A percentile compares a stretch with the other conserved stretches of the same genome.
These are phyloP conservation scores for Umbelopsis sp. DNA, from an alignment of 192 early-diverging fungal genomes.

Conservation along the genomic window DNA sequence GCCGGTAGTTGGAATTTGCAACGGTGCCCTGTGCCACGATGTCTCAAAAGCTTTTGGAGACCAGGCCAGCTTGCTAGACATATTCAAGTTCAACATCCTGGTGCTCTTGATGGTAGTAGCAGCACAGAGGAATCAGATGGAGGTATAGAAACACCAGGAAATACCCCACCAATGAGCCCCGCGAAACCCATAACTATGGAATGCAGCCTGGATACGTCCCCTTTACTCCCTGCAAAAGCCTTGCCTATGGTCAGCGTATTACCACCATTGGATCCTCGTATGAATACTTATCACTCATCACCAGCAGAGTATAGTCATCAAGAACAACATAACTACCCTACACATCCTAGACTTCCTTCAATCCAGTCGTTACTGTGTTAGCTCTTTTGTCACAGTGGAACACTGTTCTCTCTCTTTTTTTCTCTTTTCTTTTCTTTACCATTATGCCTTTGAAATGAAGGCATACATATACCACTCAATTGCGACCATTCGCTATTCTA, in stretches of 20 bases:
- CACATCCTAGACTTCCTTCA: slow-evolving; percentile 8
- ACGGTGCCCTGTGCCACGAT: slow-evolving; percentile 32
- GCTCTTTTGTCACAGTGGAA: neutral
- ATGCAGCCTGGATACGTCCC: slow-evolving; percentile 9
- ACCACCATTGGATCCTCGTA: slow-evolving; percentile 4
- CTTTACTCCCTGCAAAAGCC: neutral
- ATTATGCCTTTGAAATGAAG: neutral
- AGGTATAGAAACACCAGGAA: neutral
- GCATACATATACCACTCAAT: neutral
- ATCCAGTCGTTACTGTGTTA: neutral
- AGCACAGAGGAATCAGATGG: slow-evolving; percentile 25
- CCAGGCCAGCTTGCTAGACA: slow-evolving; percentile 35
- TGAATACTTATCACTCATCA: neutral
- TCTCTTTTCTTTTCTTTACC: neutral
- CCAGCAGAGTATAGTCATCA: neutral
- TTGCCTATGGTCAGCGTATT: neutral
- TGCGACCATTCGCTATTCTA: neutral
- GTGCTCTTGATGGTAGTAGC: slow-evolving; percentile 13
- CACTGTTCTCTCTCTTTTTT: neutral
- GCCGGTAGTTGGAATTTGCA: slow-evolving; percentile 30
- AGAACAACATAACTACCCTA: neutral
- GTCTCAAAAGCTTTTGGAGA: slow-evolving; percentile 41
- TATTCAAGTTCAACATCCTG: slow-evolving; percentile 37
- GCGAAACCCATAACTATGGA: neutral
- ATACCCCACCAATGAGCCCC: slow-evolving; percentile 12